phyloP scores from a whole-genome alignment of 2,329 filamentous ascomycete genomes.

The Thielaviopsis populi region DNA sequence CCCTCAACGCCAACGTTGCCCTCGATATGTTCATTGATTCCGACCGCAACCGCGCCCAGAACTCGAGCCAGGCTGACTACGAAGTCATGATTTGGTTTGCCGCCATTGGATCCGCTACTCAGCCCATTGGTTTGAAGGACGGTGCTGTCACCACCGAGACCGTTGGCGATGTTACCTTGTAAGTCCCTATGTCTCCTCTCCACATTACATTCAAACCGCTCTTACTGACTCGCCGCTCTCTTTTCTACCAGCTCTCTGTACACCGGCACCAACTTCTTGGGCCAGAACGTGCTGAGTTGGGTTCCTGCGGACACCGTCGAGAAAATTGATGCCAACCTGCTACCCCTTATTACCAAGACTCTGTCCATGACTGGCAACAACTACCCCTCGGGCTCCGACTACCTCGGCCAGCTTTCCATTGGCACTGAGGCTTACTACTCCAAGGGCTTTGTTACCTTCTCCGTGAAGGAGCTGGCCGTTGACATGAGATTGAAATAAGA shows the following conservation, averaged over 20 bases:
- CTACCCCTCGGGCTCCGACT: constrained; percentile 29
- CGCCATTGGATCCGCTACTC: constrained; percentile 30
- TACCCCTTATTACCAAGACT: constrained; percentile 30
- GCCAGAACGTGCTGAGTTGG: constrained; percentile 38
- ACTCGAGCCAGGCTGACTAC: constrained; percentile 30
- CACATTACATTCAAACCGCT: background rate
- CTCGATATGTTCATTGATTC: constrained; percentile 43
- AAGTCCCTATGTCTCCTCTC: constrained; percentile 18
- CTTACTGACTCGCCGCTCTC: background rate
- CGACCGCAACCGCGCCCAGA: constrained; percentile 27
- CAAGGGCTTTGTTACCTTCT: constrained; percentile 33
- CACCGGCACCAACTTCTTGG: constrained; percentile 26
- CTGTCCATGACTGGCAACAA: constrained; percentile 22
- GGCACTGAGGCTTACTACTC: constrained; percentile 36
- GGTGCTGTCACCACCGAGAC: constrained; percentile 25
- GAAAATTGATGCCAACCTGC: constrained; percentile 33
- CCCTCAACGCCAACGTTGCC: constrained; percentile 40
- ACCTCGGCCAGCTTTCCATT: constrained; percentile 37
- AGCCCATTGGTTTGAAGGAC: constrained; percentile 31
- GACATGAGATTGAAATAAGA: constrained; percentile 22
- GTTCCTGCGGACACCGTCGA: constrained; percentile 25
- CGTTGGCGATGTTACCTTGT: constrained; percentile 31
- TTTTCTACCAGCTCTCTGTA: constrained; percentile 28
- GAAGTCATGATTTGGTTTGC: constrained; percentile 46
- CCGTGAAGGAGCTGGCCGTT: constrained; percentile 27